Conservation (phyloP, 2,329 filamentous ascomycete species). For the Alternaria sp. region DNA sequence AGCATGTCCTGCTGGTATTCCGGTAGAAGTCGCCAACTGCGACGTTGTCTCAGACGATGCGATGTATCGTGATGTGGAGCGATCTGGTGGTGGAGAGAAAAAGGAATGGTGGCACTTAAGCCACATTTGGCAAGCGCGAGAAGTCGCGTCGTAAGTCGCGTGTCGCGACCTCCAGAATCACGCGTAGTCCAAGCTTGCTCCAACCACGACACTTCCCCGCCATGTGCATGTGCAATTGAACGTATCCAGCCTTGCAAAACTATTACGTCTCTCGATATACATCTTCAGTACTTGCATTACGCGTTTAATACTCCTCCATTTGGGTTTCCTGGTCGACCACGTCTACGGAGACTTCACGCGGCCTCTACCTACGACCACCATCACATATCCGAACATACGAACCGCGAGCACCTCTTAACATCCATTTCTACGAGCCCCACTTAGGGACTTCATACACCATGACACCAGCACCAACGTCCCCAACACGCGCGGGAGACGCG, state of each 20-base stretch:
- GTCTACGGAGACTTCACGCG: background rate
- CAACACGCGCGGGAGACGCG: slow-evolving; percentile 19
- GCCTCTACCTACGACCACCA: background rate
- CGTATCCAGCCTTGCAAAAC: background rate
- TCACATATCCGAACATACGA: background rate
- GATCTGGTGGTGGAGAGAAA: background rate
- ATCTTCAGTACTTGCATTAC: background rate
- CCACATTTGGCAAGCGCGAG: slow-evolving; percentile 16
- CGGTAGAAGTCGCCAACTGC: background rate
- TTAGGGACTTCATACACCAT: background rate
- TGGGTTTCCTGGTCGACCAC: background rate
- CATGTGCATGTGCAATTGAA: slow-evolving; percentile 16
- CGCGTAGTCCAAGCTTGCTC: slow-evolving; percentile 10
- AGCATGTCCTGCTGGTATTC: background rate
- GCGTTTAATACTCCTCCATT: background rate
- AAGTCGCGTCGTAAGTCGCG: slow-evolving; percentile 11
- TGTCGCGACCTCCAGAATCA: slow-evolving; percentile 10
- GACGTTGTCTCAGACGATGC: background rate
- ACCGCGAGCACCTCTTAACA: background rate
- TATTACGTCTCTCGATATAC: background rate
- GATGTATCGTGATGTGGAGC: background rate
- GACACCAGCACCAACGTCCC: background rate
- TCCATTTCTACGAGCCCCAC: background rate
- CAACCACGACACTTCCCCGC: slow-evolving; percentile 14
- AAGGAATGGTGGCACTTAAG: slow-evolving; percentile 10